Evolutionary conservation across 495 filamentous ascomycete species (phyloP), one percentile per base, ranked within the genome.

Genomic region (Penicillium pulvis): DNA sequence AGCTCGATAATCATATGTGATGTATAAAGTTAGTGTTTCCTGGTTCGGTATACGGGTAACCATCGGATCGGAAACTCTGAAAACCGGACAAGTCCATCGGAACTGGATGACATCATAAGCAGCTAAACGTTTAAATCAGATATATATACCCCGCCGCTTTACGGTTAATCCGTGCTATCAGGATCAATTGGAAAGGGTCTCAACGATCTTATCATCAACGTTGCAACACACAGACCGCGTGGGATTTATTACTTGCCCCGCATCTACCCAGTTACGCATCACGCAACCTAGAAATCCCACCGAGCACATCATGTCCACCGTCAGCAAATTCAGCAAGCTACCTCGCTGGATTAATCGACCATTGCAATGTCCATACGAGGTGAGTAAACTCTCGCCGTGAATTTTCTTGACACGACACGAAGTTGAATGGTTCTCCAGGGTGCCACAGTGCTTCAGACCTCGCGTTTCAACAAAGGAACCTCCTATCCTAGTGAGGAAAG

Each of bases 401-500:
- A n/a, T n/a, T n/a, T n/a, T 2, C 10, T 20, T 26, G 58, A 24
- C 23, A 24, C 30, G 58, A 24, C 23, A 24, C 12, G 9, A 43
- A 46, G 51, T 45, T 36, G 36, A 49, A 10, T 8, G 12, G 20
- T 10, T 50, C 26, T 50, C 3, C 45, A 85, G 80, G 89, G 91
- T 9, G 71, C 76, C 28, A 79, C 83, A 4, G 75, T 94, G 4
- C 77, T 94, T 23, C 81, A 84, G 47, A 83, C 84, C 11, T 83
- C 88, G 0, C 87, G 85, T 59, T 90, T 90, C 76, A 95, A 95
- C 75, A 94, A 93, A 73, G 92, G 91, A 14, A 90, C 89, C 0
- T 91, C 85, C 1, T 92, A 92, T 63, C 79, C 90, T 0, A 58
- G 72, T 0, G 70, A 88, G 33, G 92, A 96, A 60, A 81, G 92